These are phyloP conservation scores for Sporormia fimetaria DNA, from an alignment of 495 filamentous ascomycete genomes.

Conservation along the genomic window DNA sequence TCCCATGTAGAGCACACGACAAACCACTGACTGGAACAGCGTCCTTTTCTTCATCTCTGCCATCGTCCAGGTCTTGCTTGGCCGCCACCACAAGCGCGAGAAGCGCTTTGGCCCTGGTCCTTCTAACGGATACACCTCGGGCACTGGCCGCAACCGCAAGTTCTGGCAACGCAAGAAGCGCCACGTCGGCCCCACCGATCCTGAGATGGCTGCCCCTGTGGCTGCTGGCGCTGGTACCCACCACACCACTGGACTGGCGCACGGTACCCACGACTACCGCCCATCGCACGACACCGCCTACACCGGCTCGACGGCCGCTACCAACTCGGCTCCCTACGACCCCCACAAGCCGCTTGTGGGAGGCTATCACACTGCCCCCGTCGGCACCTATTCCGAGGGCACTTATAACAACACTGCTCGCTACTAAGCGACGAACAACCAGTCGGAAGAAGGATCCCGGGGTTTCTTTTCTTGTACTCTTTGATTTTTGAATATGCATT, in stretches of 20 bases:
- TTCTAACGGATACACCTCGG: conserved; percentile 65
- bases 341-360: conserved; percentile 19
- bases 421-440: conserved; percentile 6
- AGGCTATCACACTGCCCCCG: conserved; percentile 27
- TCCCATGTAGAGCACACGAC: not conserved
- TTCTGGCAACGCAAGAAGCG: conserved; percentile 42
- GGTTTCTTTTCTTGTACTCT: conserved; percentile 7
- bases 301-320: conserved; percentile 30
- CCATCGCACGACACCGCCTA: conserved; percentile 31
- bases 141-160: conserved; percentile 40
- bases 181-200: conserved; percentile 14
- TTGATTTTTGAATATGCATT: conserved; percentile 9
- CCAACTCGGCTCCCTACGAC: conserved; percentile 10
- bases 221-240: conserved; percentile 7
- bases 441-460: not conserved
- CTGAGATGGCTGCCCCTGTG: conserved; percentile 23
- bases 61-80: conserved; percentile 21
- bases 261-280: conserved; percentile 20
- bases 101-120: conserved; percentile 69
- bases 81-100: conserved; percentile 63
- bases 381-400: conserved; percentile 21
- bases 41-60: conserved; percentile 27
- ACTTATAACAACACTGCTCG: conserved; percentile 7
- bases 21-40: conserved; percentile 15
- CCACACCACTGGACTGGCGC: conserved; percentile 8